These are phyloP conservation scores for Fraxinus paxiana DNA, from an alignment of 305 asterid species.

Conservation along the genomic window DNA sequence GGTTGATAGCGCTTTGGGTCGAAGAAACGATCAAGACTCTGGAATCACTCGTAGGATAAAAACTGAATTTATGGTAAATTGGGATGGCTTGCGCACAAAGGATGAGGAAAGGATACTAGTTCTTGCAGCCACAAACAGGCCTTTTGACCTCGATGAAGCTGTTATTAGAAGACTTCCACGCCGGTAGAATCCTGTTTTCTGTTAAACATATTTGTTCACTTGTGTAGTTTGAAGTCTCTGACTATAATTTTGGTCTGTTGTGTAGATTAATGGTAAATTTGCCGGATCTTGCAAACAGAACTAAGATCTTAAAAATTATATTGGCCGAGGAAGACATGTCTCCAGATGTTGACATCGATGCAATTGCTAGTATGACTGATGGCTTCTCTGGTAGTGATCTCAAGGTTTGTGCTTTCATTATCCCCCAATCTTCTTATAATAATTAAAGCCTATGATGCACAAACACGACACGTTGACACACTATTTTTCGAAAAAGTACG, in stretches of 20 bases:
- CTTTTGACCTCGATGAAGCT: constrained; percentile 70
- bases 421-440: background rate
- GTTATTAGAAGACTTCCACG: constrained; percentile 65
- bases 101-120: constrained; percentile 63
- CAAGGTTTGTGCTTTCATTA: constrained; percentile 25
- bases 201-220: background rate
- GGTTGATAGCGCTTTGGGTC: constrained; percentile 75
- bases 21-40: constrained; percentile 58
- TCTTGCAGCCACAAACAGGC: constrained; percentile 77
- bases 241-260: background rate
- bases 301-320: constrained; percentile 36
- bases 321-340: constrained; percentile 38
- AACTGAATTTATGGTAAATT: constrained; percentile 59
- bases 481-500: no score
- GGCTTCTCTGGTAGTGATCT: constrained; percentile 50
- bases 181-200: constrained; percentile 33
- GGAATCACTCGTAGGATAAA: constrained; percentile 61
- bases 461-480: no score
- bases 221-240: background rate
- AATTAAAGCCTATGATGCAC: background rate
- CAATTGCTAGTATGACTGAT: constrained; percentile 36
- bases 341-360: constrained; percentile 32
- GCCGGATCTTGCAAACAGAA: constrained; percentile 38
- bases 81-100: constrained; percentile 69
- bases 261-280: constrained; percentile 42